Evolutionary conservation across 108 stramenopile genomes (phyloP).

Genomic region (Ochromonas danica): DNA sequence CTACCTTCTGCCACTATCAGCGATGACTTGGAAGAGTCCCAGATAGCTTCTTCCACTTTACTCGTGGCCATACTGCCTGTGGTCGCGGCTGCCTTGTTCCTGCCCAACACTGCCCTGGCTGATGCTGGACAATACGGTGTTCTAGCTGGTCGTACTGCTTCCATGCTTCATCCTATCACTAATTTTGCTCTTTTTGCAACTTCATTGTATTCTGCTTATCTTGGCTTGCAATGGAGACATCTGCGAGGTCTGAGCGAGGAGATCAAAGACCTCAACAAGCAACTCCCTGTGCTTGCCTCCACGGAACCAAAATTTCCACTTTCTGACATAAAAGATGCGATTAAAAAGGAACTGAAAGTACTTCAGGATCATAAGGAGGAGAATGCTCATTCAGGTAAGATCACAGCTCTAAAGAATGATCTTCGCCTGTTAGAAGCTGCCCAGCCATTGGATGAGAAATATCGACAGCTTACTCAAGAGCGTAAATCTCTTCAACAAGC

Average conservation of each 20-base stretch:
- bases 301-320: slow-evolving; percentile 51
- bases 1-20: too few relatives aligned
- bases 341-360: slow-evolving; percentile 43
- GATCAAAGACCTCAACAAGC: slow-evolving; percentile 61
- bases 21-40: too few relatives aligned
- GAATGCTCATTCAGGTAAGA: background rate
- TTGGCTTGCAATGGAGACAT: slow-evolving; percentile 87
- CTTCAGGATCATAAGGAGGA: slow-evolving; percentile 25
- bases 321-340: slow-evolving; percentile 57
- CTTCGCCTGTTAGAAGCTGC: background rate
- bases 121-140: background rate
- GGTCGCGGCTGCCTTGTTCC: background rate
- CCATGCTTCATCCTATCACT: slow-evolving; percentile 80
- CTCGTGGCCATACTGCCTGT: too few relatives aligned
- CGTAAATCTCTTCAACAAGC: slow-evolving; percentile 70
- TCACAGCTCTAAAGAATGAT: background rate
- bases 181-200: slow-evolving; percentile 70
- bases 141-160: slow-evolving; percentile 7
- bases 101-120: background rate
- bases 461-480: slow-evolving; percentile 67
- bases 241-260: slow-evolving; percentile 83
- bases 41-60: too few relatives aligned
- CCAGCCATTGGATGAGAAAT: slow-evolving; percentile 55
- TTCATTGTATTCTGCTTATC: slow-evolving; percentile 70
- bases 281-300: slow-evolving; percentile 54